Conservation (phyloP, 2,329 filamentous ascomycete species). For the Ophiostoma quercus region DNA sequence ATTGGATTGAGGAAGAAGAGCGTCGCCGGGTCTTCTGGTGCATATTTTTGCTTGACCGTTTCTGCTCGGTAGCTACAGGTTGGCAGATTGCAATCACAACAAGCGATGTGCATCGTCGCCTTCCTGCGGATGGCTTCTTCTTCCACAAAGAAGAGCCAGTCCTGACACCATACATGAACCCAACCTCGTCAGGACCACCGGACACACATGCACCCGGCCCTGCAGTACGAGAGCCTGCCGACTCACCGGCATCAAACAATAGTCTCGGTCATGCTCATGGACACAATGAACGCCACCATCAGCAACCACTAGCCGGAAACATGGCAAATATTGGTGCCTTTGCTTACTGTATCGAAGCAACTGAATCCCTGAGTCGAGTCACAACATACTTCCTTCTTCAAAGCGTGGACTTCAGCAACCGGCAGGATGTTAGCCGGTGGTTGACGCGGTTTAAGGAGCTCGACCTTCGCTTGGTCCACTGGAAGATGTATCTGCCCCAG, state of each 20-base stretch:
- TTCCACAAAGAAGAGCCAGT: slow-evolving; percentile 34
- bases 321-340: slow-evolving; percentile 34
- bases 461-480: slow-evolving; percentile 36
- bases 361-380: slow-evolving; percentile 37
- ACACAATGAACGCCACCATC: background rate
- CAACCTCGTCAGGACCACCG: background rate
- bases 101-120: slow-evolving; percentile 34
- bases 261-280: background rate
- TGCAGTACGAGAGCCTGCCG: background rate
- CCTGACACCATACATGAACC: slow-evolving; percentile 34
- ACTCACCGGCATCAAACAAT: slow-evolving; percentile 16
- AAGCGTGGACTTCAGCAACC: slow-evolving; percentile 32
- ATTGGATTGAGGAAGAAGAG: slow-evolving; percentile 35
- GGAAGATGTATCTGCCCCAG: slow-evolving; percentile 30
- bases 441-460: slow-evolving; percentile 40
- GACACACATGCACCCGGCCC: background rate
- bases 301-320: background rate
- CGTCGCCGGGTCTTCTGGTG: slow-evolving; percentile 37
- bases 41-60: slow-evolving; percentile 37
- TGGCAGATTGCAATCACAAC: slow-evolving; percentile 36
- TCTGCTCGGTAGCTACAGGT: slow-evolving; percentile 31
- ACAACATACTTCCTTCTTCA: slow-evolving; percentile 38
- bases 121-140: slow-evolving; percentile 34
- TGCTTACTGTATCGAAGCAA: slow-evolving; percentile 38
- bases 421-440: slow-evolving; percentile 35